Evolutionary conservation across 2,329 filamentous ascomycete species (phyloP).

Genomic region (Cladophialophora bantiana): DNA sequence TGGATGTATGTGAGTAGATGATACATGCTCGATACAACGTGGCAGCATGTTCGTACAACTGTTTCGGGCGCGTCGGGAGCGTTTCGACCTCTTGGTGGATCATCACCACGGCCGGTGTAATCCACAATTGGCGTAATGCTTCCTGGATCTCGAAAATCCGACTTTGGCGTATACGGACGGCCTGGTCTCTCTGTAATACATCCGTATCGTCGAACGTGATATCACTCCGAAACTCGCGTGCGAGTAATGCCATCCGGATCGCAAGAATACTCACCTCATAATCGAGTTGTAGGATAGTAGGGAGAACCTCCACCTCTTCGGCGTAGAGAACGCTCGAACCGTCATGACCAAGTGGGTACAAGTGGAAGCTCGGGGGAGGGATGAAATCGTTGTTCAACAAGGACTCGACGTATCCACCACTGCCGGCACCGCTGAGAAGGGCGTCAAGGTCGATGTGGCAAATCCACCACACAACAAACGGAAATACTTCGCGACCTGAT

Average conservation of each 20-base stretch:
- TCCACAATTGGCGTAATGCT: constrained; percentile 49
- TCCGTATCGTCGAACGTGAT: constrained; percentile 38
- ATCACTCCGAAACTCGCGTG: constrained; percentile 50
- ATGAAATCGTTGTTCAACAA: constrained; percentile 58
- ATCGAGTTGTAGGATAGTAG: constrained; percentile 54
- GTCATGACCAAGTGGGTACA: constrained; percentile 47
- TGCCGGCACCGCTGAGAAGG: constrained; percentile 60
- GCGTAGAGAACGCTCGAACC: constrained; percentile 48
- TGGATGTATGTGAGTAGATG: constrained; percentile 62
- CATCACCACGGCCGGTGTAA: constrained; percentile 47
- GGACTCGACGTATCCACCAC: constrained; percentile 58
- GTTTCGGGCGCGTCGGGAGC: constrained; percentile 47
- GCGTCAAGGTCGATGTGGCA: constrained; percentile 64
- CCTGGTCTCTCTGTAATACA: constrained; percentile 37
- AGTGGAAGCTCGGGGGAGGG: constrained; percentile 50
- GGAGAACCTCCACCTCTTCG: constrained; percentile 49
- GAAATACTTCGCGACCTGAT: constrained; percentile 55
- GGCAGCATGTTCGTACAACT: constrained; percentile 55
- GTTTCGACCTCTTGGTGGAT: constrained; percentile 47
- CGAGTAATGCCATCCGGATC: constrained; percentile 54
- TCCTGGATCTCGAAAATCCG: constrained; percentile 49
- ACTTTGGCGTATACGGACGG: constrained; percentile 42
- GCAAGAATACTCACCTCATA: constrained; percentile 55
- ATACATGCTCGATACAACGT: constrained; percentile 59
- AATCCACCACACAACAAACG: constrained; percentile 62